Percentiles rank a stretch among this genome's conserved stretches.
Evolutionary conservation across 192 early-diverging fungal species (phyloP).

Genomic region (Diversispora eburnea): DNA sequence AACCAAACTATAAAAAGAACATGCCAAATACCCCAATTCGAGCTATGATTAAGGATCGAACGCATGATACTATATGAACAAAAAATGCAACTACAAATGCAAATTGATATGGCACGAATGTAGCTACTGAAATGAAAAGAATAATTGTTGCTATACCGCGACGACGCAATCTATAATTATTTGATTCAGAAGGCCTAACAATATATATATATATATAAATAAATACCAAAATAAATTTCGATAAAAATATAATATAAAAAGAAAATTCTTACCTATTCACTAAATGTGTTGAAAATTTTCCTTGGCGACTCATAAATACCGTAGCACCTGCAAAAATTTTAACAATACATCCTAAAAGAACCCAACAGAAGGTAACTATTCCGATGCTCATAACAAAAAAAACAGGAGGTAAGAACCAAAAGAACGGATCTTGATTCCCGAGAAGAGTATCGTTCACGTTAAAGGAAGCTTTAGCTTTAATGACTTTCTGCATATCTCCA

Average conservation of each 20-base stretch:
- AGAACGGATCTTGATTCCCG: conserved; percentile 49
- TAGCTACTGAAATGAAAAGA: conserved; percentile 56
- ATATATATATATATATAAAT: background rate
- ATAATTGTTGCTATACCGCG: conserved; percentile 41
- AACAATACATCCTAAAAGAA: conserved; percentile 33
- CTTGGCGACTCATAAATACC: conserved; percentile 30
- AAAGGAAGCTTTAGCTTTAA: conserved; percentile 27
- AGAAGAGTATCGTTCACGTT: conserved; percentile 42
- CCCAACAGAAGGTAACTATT: conserved; percentile 38
- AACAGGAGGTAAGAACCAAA: conserved; percentile 49
- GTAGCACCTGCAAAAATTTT: conserved; percentile 9
- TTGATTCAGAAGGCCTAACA: conserved; percentile 31
- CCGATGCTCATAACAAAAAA: conserved; percentile 49
- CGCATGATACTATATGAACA: conserved; percentile 51
- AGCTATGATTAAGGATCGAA: conserved; percentile 39
- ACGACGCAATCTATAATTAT: conserved; percentile 37
- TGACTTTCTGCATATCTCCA: conserved; percentile 15
- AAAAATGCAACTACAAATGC: conserved; percentile 64
- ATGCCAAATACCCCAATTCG: conserved; percentile 23
- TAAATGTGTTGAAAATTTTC: conserved; percentile 21
- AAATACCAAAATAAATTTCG: background rate
- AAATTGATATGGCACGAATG: conserved; percentile 73
- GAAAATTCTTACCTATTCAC: conserved; percentile 28
- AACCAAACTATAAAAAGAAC: background rate
- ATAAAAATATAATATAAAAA: background rate